Evolutionary conservation across 306 rosid genomes (phyloP), one percentile per base, ranked within the genome.

Genomic region (Cercis canadensis): DNA sequence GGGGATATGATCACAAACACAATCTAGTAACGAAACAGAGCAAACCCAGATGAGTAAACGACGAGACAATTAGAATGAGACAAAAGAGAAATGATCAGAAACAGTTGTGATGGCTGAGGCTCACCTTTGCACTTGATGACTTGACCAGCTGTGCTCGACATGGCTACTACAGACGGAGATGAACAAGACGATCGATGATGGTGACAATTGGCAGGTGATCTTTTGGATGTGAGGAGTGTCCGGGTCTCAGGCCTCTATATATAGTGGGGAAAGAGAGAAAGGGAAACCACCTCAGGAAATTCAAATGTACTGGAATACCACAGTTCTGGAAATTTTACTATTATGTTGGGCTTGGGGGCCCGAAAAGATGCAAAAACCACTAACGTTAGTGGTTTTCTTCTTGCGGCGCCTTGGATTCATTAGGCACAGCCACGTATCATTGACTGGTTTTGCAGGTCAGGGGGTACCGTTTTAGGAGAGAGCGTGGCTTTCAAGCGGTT

Each of bases 111-210:
- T 3, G 14, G 11, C 0, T 9, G 1, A n/a, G 31, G 19, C 54
- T 45, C 0, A 87, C 96, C 96, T 78, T 31, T 87, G 87, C 96
- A 90, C 67, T 83, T 90, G 79, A 90, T 90, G 72, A 85, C 85
- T 44, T 81, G 83, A 37, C 86, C 96, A 11, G 21, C 72, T 3
- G 96, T 82, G 69, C 37, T 78, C n/a, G 86, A 65, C 92, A 89
- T 89, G 51, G 54, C 31, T 64, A 44, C 3, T 46, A 18, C 13
- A 10, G 33, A 57, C 1, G 43, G 46, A 29, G 54, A 47, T 16
- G 49, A 32, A 62, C 8, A 24, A 24, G 3, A 24, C 29, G 29
- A 24, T 24, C 29, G 60, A 44, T 14, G 45, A 39, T 17, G 36
- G 12, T 5, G 72, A 52, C 31, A 3, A 11, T 56, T 16, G 76